A percentile compares a stretch with the other conserved stretches of the same genome.
phyloP scores from a whole-genome alignment of 2,329 filamentous ascomycete species.

The Penicillium sp. region DNA sequence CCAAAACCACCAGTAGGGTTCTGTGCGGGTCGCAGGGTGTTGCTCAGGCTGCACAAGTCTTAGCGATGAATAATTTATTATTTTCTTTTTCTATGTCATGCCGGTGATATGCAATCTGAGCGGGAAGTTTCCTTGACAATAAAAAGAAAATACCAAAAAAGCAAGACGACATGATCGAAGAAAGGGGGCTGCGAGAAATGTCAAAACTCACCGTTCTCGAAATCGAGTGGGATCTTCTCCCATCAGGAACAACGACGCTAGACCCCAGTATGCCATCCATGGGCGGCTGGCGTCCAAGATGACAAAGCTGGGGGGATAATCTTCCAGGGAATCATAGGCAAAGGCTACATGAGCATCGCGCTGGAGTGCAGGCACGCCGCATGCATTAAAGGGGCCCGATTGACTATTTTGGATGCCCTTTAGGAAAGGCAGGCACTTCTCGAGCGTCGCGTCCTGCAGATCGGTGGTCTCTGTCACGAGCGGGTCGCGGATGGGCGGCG shows the following conservation, averaged over 20 bases:
- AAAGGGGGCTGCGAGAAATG: neutral
- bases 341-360: conserved; percentile 56
- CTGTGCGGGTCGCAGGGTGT: conserved; percentile 78
- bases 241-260: conserved; percentile 72
- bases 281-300: conserved; percentile 82
- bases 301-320: conserved; percentile 69
- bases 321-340: conserved; percentile 50
- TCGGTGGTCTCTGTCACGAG: conserved; percentile 67
- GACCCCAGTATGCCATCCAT: conserved; percentile 93
- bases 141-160: neutral
- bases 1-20: conserved; percentile 84
- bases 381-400: conserved; percentile 60
- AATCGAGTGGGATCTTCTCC: conserved; percentile 70
- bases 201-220: conserved; percentile 55
- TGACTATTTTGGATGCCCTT: conserved; percentile 50
- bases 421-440: conserved; percentile 68
- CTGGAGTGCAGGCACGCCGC: conserved; percentile 74
- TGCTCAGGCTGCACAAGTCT: conserved; percentile 53
- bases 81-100: neutral
- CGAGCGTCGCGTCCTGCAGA: conserved; percentile 67
- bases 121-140: neutral
- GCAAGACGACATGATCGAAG: neutral
- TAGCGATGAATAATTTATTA: conserved; percentile 1
- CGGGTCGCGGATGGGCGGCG: conserved; percentile 64
- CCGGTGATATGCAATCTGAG: neutral